Conservation (phyloP, 306 rosid genomes). For the Cicer judaicum region DNA sequence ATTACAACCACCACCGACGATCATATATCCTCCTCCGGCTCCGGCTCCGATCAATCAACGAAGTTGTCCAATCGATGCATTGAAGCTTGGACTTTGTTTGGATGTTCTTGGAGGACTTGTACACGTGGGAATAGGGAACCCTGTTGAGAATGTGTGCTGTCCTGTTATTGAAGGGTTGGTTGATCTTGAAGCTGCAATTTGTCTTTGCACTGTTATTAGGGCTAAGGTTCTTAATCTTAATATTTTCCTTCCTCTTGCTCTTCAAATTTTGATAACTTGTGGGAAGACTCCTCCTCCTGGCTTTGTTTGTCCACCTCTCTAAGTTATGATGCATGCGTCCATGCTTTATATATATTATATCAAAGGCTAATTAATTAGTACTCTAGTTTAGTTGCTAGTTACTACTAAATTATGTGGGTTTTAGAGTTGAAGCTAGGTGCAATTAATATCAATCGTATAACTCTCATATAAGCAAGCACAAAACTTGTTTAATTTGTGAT, state of each 20-base stretch:
- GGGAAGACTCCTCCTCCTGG: constrained; percentile 90
- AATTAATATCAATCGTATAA: too few relatives aligned
- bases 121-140: constrained; percentile 80
- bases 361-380: too few relatives aligned
- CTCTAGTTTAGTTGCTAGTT: not conserved
- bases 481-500: too few relatives aligned
- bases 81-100: constrained; percentile 81
- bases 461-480: too few relatives aligned
- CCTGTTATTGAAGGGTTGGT: constrained; percentile 81
- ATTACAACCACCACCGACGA: constrained; percentile 60
- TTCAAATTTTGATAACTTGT: constrained; percentile 74
- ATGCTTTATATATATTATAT: not conserved
- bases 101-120: constrained; percentile 84
- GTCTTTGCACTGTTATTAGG: constrained; percentile 82
- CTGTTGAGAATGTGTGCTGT: constrained; percentile 73
- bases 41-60: not conserved
- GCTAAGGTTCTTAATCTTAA: constrained; percentile 77
- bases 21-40: constrained; percentile 52
- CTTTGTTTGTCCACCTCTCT: constrained; percentile 84
- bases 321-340: not conserved
- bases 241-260: constrained; percentile 81
- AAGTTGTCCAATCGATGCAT: constrained; percentile 76
- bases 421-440: not conserved
- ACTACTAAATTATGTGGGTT: not conserved
- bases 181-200: constrained; percentile 88